Percentiles rank a stretch among this genome's conserved stretches.
Conservation (phyloP, 140 eudicot species). For the Anethum foeniculum region DNA sequence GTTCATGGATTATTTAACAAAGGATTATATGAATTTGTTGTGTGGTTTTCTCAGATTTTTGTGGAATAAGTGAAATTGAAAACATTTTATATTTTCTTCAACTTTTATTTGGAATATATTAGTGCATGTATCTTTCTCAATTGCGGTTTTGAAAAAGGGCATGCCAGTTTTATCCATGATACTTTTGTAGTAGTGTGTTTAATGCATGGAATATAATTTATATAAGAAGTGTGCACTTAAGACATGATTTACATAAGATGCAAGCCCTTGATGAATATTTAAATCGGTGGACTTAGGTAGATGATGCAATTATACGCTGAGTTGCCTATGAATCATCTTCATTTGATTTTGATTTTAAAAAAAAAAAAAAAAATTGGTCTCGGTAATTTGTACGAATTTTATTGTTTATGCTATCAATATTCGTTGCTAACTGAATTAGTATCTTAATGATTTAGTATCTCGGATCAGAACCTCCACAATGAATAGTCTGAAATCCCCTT, state of each 20-base stretch:
- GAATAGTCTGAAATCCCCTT: slow-evolving; percentile 49
- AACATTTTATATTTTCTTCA: neutral
- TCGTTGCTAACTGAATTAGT: neutral
- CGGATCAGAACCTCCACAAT: slow-evolving; percentile 32
- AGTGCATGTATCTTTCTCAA: neutral
- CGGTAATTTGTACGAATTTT: neutral
- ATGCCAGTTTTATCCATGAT: neutral
- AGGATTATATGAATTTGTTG: neutral
- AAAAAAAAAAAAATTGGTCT: too few species aligned
- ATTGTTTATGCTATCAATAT: neutral
- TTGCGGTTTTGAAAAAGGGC: neutral
- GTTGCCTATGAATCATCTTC: neutral
- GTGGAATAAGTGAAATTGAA: neutral
- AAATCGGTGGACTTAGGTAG: neutral
- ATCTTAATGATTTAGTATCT: slow-evolving; percentile 15
- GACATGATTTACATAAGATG: neutral
- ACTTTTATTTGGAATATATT: neutral
- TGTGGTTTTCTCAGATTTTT: neutral
- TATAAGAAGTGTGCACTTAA: neutral
- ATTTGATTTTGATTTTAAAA: neutral
- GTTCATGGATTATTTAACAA: neutral
- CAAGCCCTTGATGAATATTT: neutral
- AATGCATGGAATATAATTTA: neutral
- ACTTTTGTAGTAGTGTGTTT: neutral
- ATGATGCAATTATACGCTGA: neutral